Base-by-base conservation (phyloP, 805 yeast genomes). In the Jamesozyma piceae region DNA sequence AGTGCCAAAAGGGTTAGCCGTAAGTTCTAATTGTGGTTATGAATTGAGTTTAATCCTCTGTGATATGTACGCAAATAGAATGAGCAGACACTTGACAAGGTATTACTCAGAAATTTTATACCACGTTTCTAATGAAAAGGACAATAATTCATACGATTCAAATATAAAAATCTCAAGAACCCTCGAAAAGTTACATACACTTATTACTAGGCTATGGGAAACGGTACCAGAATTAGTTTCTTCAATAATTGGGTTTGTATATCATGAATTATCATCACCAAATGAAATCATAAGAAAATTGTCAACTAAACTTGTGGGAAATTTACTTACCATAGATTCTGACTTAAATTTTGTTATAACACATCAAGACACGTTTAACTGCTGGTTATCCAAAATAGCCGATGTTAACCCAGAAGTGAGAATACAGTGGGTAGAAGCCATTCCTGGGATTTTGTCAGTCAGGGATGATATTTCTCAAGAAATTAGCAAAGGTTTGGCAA, bases 211-310 rank as follows among this genome's bases (percentile, higher is more conserved):
- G 46, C 65, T 88, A 2, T 89, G 96, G 95, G 75, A 69, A 50
- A 71, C 75, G 40, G 79, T 78, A 0, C 96, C 96, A 0, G 92
- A 82, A 37, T 64, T 84, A 18, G 66, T 85, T 10, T 71, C 75
- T 3, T 76, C 92, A 1, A 82, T 83, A 0, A 75, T 84, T 70
- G 92, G 95, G 0, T 72, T 85, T 40, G 66, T 88, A 3, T 85
- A 84, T 49, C 87, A 84, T 52, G 95, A 88, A 50, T 64, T 88
- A 34, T 77, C 77, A 44, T 86, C 95, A 0, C 84, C 81, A 34
- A 74, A 78, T 49, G 77, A 75, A 26, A 60, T 67, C 14, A 68
- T 83, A 17, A 71, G 96, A 48, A 56, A 71, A 0, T 60, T 82
- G 41, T 88, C 95, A 0, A 82, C 94, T 0, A 74, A 74, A 35